These are phyloP conservation scores for Colletotrichum tanaceti DNA, from an alignment of 2,329 filamentous ascomycete species.

Conservation along the genomic window DNA sequence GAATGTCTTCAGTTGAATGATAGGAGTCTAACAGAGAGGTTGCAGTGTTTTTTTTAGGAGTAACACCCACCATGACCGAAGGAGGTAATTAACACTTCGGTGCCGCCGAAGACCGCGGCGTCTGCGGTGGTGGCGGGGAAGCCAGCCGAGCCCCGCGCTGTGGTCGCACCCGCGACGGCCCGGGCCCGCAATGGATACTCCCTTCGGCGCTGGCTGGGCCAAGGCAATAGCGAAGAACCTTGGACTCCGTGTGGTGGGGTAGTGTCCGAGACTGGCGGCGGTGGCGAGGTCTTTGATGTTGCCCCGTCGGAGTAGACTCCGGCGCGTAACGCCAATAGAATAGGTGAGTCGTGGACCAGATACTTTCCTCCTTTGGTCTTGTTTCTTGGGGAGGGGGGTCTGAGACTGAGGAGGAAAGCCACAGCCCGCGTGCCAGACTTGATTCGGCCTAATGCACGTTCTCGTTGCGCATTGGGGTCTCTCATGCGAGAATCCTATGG, in stretches of 20 bases:
- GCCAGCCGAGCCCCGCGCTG: background rate
- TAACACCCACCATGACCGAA: background rate
- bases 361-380: background rate
- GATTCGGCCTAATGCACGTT: background rate
- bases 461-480: background rate
- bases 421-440: background rate
- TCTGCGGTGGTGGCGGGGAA: background rate
- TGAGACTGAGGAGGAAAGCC: background rate
- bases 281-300: background rate
- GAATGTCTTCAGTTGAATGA: background rate
- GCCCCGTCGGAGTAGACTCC: conserved; percentile 5
- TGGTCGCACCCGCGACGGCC: background rate
- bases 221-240: background rate
- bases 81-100: background rate
- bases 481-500: background rate
- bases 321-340: background rate
- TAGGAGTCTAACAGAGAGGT: too few species aligned
- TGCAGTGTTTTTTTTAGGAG: background rate
- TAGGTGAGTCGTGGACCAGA: background rate
- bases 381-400: background rate
- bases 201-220: background rate
- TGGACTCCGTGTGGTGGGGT: conserved; percentile 1
- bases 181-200: conserved; percentile 5
- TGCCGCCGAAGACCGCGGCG: background rate
- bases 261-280: conserved; percentile 5